Evolutionary conservation across 106 monocot genomes (phyloP), one percentile per base, ranked within the genome.

Genomic region (Amphibolis antarctica): DNA sequence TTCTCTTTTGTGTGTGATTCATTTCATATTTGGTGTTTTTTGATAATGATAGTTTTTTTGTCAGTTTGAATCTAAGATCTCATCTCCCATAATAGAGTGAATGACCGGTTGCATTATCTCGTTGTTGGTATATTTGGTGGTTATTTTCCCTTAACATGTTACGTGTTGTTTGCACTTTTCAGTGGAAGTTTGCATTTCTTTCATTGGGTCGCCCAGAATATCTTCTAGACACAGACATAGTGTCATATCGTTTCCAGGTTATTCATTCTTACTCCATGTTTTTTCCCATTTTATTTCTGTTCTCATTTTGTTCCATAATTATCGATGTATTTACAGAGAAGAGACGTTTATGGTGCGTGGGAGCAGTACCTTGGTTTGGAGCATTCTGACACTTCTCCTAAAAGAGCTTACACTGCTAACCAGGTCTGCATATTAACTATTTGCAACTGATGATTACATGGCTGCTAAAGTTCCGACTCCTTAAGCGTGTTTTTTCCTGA

Each of bases 171-270:
- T 55, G 28, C 30, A 46, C 22, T 67, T 20, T 28, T 53, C 71
- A 90, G 96, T 98, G 96, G 96, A 98, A 90, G 55, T 90, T 98
- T 82, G 96, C 96, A 22, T 87, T 84, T 66, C 15, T 98, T 11
- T 86, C 86, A 46, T 67, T 98, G 65, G 86, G 87, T 54, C 81
- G 90, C 15, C 96, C 90, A 42, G 87, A 89, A 64, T 98, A 98
- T 68, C 87, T 98, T 64, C 74, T 87, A 67, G 90, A 98, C 72
- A 71, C 90, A 15, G 96, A 98, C 36, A 45, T 85, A 12, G 66
- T 98, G 17, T 86, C 86, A 51, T 61, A 36, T 62, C 83, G 80
- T 43, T 98, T 98, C 67, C 86, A 84, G 96, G 90, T 87, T 43
- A 46, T n/a, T 47, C 10, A 4, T 46, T 19, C 22, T 12, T 53